Evolutionary conservation across 2,329 filamentous ascomycete genomes (phyloP), one percentile per base, ranked within the genome.

Genomic region (Colletotrichum noveboracense): DNA sequence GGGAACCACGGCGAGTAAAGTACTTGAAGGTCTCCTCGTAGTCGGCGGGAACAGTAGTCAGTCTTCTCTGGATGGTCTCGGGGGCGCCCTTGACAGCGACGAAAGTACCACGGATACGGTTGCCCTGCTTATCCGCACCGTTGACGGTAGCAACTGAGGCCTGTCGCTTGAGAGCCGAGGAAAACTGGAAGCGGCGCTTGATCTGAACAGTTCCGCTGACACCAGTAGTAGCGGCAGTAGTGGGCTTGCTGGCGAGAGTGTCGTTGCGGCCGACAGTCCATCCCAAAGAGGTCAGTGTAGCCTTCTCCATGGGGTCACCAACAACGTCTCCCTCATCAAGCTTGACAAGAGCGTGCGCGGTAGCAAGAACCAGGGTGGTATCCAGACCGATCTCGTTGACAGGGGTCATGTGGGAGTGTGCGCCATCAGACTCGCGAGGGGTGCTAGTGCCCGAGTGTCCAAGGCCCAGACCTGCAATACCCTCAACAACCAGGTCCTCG

Each of bases 21-120:
- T 98, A 95, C 86, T 98, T 99, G 91, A 93, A 99, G 0, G 97
- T 99, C 86, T 98, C 97, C 83, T 99, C 97, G 81, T 99, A 99
- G 82, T 98, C 92, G 2, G 92, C 89, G 9, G 97, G 97, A 12
- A 95, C 91, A 38, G 93, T 90, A 43, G 95, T 90, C 77, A 99
- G 90, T 94, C 98, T 98, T 82, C 94, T 96, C 85, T 95, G 93
- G 81, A 99, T 98, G 1, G 97, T 99, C 87, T 99, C 97, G 1
- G 97, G 97, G 9, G 97, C 97, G 83, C 97, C 97, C 87, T 99
- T 99, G 78, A 98, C 97, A 83, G 93, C 95, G 70, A 96, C 96
- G 82, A 99, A 98, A 1, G 97, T 98, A 77, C 94, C 94, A 83
- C 92, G 95, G 76, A 93, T 87, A 85, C 94, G 96, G 83, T 93